Percentiles rank a stretch among this genome's conserved stretches.
Conservation (phyloP, 1,139 yeast species). For the Pichia cactophila region DNA sequence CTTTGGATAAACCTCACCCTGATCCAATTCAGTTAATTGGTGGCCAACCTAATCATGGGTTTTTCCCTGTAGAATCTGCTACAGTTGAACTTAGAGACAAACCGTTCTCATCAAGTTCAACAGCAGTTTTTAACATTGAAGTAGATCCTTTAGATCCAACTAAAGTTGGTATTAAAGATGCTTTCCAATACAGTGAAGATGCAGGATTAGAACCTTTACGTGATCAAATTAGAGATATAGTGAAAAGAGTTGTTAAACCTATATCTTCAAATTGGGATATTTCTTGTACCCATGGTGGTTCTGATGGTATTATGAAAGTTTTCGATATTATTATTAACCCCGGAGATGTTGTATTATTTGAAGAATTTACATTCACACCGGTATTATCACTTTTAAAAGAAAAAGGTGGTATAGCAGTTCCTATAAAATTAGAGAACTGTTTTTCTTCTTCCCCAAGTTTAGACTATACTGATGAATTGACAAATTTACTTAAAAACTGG, state of each 20-base stretch:
- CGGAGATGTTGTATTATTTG: conserved; percentile 47
- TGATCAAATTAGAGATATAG: conserved; percentile 35
- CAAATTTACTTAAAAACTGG: conserved; percentile 58
- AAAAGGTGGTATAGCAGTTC: conserved; percentile 40
- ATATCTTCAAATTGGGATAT: conserved; percentile 36
- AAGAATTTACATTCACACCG: conserved; percentile 53
- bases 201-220: conserved; percentile 35
- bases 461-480: conserved; percentile 39
- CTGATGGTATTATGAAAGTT: conserved; percentile 47
- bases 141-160: not conserved
- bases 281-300: conserved; percentile 43
- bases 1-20: conserved; percentile 36
- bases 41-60: conserved; percentile 45
- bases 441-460: conserved; percentile 28
- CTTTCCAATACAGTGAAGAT: conserved; percentile 42
- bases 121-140: not conserved
- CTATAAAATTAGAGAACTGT: conserved; percentile 33
- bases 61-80: conserved; percentile 41
- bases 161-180: conserved; percentile 54
- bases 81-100: conserved; percentile 21
- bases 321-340: conserved; percentile 41
- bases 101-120: conserved; percentile 10
- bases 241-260: conserved; percentile 37
- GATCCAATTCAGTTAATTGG: conserved; percentile 38
- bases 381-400: conserved; percentile 33